phyloP scores from a whole-genome alignment of 2,329 filamentous ascomycete species.

The Tolypocladium cylindrosporum region DNA sequence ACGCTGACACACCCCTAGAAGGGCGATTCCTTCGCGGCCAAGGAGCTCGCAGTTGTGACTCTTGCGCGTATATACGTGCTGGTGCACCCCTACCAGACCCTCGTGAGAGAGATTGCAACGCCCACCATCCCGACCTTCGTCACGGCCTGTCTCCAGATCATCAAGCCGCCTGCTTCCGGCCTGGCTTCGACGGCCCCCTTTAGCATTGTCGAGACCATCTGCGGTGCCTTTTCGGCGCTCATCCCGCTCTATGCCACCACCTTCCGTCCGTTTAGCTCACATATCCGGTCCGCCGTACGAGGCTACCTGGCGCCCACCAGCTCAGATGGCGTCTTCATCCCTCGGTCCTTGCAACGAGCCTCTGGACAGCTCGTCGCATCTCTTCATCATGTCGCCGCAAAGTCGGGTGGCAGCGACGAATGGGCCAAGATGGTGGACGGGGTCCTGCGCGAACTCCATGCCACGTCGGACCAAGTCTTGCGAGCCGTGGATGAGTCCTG shows the following conservation, averaged over 20 bases:
- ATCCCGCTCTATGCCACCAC: constrained; percentile 75
- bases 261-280: constrained; percentile 64
- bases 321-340: constrained; percentile 36
- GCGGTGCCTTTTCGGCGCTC: constrained; percentile 61
- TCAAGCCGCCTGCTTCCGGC: constrained; percentile 31
- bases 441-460: constrained; percentile 56
- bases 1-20: constrained; percentile 39
- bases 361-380: constrained; percentile 58
- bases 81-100: constrained; percentile 70
- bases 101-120: constrained; percentile 80
- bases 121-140: constrained; percentile 69
- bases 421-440: constrained; percentile 60
- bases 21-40: constrained; percentile 64
- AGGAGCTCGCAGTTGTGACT: constrained; percentile 66
- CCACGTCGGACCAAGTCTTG: constrained; percentile 66
- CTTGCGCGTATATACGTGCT: constrained; percentile 77
- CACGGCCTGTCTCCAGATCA: constrained; percentile 59
- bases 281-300: constrained; percentile 53
- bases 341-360: constrained; percentile 42
- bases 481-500: constrained; percentile 73
- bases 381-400: constrained; percentile 73
- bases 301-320: constrained; percentile 55
- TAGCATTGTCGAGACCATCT: constrained; percentile 54
- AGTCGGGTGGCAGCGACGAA: constrained; percentile 66
- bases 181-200: constrained; percentile 21